Conservation (phyloP, 2,329 filamentous ascomycete species). For the Penicillium sp. region DNA sequence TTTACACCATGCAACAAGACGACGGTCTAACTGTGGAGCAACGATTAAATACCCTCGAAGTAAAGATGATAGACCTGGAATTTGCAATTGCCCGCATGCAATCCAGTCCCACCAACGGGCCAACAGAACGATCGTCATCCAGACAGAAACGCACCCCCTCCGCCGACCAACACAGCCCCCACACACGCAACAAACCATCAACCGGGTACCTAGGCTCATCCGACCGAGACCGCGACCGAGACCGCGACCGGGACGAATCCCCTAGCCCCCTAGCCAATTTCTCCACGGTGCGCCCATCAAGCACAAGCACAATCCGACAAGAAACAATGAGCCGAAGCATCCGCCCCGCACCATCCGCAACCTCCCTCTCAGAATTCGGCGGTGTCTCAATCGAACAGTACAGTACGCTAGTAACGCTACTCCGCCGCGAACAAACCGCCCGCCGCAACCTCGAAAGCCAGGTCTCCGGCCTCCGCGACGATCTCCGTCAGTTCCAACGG, state of each 20-base stretch:
- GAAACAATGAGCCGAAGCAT: constrained; percentile 29
- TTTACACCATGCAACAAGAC: constrained; percentile 42
- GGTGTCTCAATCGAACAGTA: constrained; percentile 49
- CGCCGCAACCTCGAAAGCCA: constrained; percentile 47
- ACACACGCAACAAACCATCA: constrained; percentile 20
- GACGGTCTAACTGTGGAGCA: constrained; percentile 45
- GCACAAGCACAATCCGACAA: constrained; percentile 35
- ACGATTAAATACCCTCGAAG: constrained; percentile 50
- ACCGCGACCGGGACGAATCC: constrained; percentile 11
- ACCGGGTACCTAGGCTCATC: constrained; percentile 7
- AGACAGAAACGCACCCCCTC: constrained; percentile 18
- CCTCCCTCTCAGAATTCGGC: constrained; percentile 32
- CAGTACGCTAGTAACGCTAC: constrained; percentile 46
- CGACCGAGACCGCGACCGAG: constrained; percentile 4
- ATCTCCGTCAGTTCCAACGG: constrained; percentile 38
- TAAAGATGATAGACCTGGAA: constrained; percentile 53
- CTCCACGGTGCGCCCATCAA: constrained; percentile 25
- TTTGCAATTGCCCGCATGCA: constrained; percentile 52
- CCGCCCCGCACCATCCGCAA: constrained; percentile 31
- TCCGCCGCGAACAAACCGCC: constrained; percentile 49
- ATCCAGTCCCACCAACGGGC: constrained; percentile 27
- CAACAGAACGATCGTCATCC: constrained; percentile 10
- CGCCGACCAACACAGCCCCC: constrained; percentile 8
- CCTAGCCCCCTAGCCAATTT: constrained; percentile 18
- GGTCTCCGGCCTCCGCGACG: constrained; percentile 43